Evolutionary conservation across 495 filamentous ascomycete genomes (phyloP).

Genomic region (Halenospora varia): DNA sequence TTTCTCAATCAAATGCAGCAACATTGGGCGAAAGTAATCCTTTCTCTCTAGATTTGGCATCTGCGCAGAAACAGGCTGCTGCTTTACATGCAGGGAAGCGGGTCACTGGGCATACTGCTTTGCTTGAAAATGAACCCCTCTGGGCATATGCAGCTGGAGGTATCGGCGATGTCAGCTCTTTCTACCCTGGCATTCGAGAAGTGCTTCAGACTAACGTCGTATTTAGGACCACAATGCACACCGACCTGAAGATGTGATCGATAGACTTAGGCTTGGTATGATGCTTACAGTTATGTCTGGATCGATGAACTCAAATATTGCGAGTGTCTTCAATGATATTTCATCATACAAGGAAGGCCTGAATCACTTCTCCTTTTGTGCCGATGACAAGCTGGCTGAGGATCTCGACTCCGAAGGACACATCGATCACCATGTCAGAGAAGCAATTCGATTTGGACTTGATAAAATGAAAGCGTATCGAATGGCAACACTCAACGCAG

Average conservation of each 20-base stretch:
- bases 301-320: conserved; percentile 7
- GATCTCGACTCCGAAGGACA: conserved; percentile 3
- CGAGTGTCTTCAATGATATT: conserved; percentile 3
- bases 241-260: conserved; percentile 3
- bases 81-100: conserved; percentile 7
- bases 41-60: conserved; percentile 3
- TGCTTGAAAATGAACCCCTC: conserved; percentile 3
- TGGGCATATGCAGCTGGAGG: conserved; percentile 9
- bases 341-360: not conserved
- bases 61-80: conserved; percentile 5
- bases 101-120: conserved; percentile 5
- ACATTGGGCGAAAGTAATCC: conserved; percentile 6
- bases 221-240: conserved; percentile 9
- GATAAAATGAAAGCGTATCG: not conserved
- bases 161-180: conserved; percentile 8
- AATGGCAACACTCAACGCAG: conserved; percentile 3
- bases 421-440: conserved; percentile 4
- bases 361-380: conserved; percentile 3
- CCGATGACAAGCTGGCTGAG: conserved; percentile 6
- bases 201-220: no score
- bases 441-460: conserved; percentile 2
- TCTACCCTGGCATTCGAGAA: no score
- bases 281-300: conserved; percentile 9
- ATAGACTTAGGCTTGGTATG: conserved; percentile 3
- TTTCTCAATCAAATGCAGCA: not conserved